Base-by-base conservation (phyloP, 1,284 basidiomycete species). In the Irpex sp. region DNA sequence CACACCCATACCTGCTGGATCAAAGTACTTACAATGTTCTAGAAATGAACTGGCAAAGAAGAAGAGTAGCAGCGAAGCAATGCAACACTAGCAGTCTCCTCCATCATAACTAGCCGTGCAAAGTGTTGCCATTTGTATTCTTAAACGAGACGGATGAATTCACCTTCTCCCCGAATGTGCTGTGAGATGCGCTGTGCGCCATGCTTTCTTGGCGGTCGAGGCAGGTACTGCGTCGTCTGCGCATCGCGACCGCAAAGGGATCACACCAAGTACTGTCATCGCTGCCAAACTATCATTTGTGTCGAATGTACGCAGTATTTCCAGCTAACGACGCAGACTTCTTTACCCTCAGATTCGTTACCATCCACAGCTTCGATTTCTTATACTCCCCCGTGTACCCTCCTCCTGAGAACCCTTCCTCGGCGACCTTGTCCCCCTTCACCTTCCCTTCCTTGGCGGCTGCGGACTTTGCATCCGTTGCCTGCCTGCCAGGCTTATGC, bases 11-110 rank as follows among this genome's bases (percentile, higher is more conserved):
- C n/a, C n/a, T n/a, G n/a, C n/a, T n/a, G n/a, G n/a, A n/a, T n/a
- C n/a, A n/a, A n/a, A 49, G 19, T 52, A 21, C 48, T 26, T 52
- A 52, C 48, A 34, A 59, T 36, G 26, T 2, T 26, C 21, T 17
- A 91, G 89, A 70, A 86, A 82, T 69, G 89, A 91, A 68, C 78
- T 91, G 17, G 81, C 82, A 55, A 91, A 91, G 75, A 84, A 82
- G 57, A 84, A 84, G 54, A 67, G 49, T 51, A 77, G 72, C 65
- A 76, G 76, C 40, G 73, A 73, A 61, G 67, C 82, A 3, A 89
- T 88, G 87, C 83, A 88, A 69, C 85, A 84, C 68, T 88, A 64
- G 69, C 54, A 1, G 31, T 40, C 47, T n/a, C 5, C 17, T 51
- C 2, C 7, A 26, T 26, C 5, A 5, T 52, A 37, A 40, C 60